phyloP scores from a whole-genome alignment of 805 yeast genomes.

The Metschnikowia matae region DNA sequence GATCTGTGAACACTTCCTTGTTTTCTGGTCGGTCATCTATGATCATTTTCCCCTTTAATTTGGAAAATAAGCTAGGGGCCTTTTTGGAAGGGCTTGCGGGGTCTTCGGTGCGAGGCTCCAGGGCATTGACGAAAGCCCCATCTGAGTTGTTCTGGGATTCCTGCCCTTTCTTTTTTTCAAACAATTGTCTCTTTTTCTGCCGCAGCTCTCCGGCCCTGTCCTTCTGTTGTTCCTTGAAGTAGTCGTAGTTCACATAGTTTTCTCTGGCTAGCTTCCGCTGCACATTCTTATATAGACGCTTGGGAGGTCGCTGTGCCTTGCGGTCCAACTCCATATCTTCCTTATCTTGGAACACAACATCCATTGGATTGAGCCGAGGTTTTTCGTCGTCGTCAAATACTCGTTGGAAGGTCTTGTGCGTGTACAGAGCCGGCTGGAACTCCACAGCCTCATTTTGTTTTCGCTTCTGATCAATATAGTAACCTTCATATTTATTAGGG shows the following conservation, averaged over 20 bases:
- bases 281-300: slow-evolving; percentile 18
- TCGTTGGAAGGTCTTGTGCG: slow-evolving; percentile 37
- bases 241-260: slow-evolving; percentile 34
- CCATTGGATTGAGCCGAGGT: slow-evolving; percentile 38
- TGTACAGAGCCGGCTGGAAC: slow-evolving; percentile 32
- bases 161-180: background rate
- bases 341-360: slow-evolving; percentile 32
- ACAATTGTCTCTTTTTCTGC: slow-evolving; percentile 10
- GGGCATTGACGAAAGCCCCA: background rate
- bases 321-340: slow-evolving; percentile 20
- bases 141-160: background rate
- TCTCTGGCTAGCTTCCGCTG: slow-evolving; percentile 28
- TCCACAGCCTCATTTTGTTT: slow-evolving; percentile 29
- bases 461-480: slow-evolving; percentile 36
- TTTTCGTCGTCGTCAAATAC: slow-evolving; percentile 30
- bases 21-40: background rate
- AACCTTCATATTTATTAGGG: slow-evolving; percentile 22
- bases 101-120: background rate
- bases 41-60: background rate
- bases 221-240: slow-evolving; percentile 22
- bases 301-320: slow-evolving; percentile 23
- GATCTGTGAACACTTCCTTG: background rate
- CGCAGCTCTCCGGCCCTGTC: slow-evolving; percentile 4
- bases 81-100: background rate
- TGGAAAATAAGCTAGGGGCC: background rate